Evolutionary conservation across 257 asterid genomes (phyloP).

Genomic region (Henckelia pumila): DNA sequence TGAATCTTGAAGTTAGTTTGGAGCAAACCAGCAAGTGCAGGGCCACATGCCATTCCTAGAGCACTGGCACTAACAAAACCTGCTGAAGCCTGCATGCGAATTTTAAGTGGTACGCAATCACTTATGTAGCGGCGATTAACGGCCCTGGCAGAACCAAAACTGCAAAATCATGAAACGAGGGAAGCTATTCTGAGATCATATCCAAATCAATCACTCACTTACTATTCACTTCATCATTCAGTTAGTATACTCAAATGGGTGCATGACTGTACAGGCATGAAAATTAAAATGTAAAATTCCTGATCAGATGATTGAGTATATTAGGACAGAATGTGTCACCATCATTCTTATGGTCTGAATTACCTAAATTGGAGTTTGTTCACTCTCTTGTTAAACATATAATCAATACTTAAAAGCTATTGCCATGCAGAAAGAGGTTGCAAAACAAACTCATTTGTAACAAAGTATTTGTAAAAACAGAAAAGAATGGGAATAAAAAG

Average conservation of each 20-base stretch:
- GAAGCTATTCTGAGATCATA: conserved; percentile 19
- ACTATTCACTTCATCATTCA: conserved; percentile 19
- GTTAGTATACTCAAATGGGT: neutral
- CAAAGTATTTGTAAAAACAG: conserved; percentile 7
- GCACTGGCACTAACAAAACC: conserved; percentile 99
- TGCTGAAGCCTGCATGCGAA: conserved; percentile 96
- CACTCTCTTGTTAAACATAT: neutral
- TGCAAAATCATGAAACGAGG: conserved; percentile 37
- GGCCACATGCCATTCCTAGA: conserved; percentile 99
- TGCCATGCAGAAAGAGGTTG: conserved; percentile 20
- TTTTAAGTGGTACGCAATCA: conserved; percentile 90
- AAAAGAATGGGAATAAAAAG: neutral
- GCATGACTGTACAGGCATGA: neutral
- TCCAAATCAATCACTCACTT: conserved; percentile 21
- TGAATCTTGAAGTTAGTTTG: conserved; percentile 66
- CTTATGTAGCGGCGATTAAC: conserved; percentile 94
- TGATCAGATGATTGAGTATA: neutral
- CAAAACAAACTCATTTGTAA: conserved; percentile 1
- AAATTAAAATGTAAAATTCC: neutral
- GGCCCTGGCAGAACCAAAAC: conserved; percentile 98
- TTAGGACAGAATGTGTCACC: conserved; percentile 12
- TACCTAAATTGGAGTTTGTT: neutral
- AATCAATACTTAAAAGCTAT: neutral
- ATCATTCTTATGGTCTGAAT: neutral
- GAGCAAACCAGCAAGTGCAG: conserved; percentile 92